Percentiles rank a stretch among this genome's conserved stretches.
Conservation (phyloP, 2,329 filamentous ascomycete species). For the Coleophoma cylindrospora region DNA sequence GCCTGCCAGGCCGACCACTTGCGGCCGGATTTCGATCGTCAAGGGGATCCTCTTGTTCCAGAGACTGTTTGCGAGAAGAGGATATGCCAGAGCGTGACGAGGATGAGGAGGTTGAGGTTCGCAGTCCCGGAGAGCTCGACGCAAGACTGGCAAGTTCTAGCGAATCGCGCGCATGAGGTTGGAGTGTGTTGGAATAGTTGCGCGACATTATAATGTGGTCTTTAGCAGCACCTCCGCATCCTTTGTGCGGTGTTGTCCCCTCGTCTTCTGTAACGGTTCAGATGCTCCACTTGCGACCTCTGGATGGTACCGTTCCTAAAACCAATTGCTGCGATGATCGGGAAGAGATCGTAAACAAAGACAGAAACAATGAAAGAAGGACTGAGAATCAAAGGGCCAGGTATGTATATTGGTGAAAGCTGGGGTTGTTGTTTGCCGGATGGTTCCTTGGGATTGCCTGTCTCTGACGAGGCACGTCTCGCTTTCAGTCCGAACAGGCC, state of each 20-base stretch:
- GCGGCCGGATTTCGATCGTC: constrained; percentile 52
- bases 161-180: constrained; percentile 64
- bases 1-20: constrained; percentile 29
- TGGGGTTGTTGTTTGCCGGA: no score
- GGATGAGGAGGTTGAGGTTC: constrained; percentile 60
- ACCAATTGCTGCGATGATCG: no score
- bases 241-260: neutral
- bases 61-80: constrained; percentile 86
- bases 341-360: no score
- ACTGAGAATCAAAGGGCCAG: no score
- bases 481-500: neutral
- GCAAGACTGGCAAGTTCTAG: constrained; percentile 94
- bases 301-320: no score
- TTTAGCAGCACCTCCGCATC: constrained; percentile 5
- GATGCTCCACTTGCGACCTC: no score
- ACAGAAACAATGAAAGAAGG: no score
- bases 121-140: constrained; percentile 66
- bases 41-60: constrained; percentile 81
- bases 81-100: constrained; percentile 81
- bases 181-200: constrained; percentile 18
- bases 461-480: neutral
- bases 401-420: no score
- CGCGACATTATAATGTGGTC: constrained; percentile 20
- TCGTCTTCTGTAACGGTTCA: neutral
- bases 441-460: no score